phyloP scores from a whole-genome alignment of 2,329 filamentous ascomycete genomes.

The Colletotrichum phormii region DNA sequence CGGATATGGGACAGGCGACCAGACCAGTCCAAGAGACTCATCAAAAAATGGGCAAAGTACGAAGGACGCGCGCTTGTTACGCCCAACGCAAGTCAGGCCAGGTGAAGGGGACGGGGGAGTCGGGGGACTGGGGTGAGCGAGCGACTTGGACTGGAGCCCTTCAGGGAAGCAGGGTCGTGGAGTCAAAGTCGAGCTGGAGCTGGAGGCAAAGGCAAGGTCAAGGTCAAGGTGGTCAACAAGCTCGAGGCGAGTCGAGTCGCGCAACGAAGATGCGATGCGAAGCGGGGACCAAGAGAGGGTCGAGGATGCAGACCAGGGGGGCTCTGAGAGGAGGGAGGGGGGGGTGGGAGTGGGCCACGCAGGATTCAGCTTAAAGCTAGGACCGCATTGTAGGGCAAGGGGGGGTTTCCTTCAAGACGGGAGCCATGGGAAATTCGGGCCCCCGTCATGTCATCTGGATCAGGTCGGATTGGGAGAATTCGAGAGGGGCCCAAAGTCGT shows the following conservation, averaged over 20 bases:
- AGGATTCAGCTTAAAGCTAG: constrained; percentile 3
- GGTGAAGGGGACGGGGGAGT: background rate
- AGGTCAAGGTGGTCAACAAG: background rate
- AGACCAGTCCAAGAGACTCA: constrained; percentile 28
- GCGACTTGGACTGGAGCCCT: background rate
- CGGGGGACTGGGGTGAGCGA: constrained; percentile 3
- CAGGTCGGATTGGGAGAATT: constrained; percentile 24
- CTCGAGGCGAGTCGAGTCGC: constrained; percentile 26
- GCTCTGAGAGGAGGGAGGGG: background rate
- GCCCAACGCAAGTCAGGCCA: constrained; percentile 23
- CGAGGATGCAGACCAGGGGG: constrained; percentile 23
- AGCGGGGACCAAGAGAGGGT: constrained; percentile 26
- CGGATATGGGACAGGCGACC: constrained; percentile 32
- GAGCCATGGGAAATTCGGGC: background rate
- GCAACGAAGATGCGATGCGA: constrained; percentile 17
- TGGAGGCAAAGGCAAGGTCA: background rate
- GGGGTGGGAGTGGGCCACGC: constrained; percentile 12
- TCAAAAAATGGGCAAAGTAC: constrained; percentile 13
- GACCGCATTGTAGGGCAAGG: constrained; percentile 7
- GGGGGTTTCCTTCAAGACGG: constrained; percentile 7
- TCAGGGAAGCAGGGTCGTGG: constrained; percentile 17
- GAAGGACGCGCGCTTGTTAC: background rate
- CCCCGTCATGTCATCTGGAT: constrained; percentile 1
- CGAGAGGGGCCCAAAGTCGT: constrained; percentile 8
- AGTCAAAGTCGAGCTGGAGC: background rate